These are phyloP conservation scores for Microsporum audouinii DNA, from an alignment of 2,329 filamentous ascomycete species.

Conservation along the genomic window DNA sequence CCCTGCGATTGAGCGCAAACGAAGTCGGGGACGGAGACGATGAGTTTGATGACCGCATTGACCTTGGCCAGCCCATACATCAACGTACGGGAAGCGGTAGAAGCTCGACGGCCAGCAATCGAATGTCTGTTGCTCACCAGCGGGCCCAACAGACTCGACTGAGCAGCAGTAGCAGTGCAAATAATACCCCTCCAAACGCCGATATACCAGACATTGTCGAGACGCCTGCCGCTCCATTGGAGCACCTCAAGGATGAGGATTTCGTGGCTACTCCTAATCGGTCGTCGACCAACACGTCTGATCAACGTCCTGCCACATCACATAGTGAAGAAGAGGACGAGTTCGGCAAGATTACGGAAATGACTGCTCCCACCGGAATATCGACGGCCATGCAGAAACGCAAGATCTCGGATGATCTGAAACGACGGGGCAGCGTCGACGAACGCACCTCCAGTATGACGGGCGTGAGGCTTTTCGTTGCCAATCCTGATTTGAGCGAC, in stretches of 20 bases:
- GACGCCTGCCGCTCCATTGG: conserved; percentile 22
- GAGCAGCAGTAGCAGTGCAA: conserved; percentile 41
- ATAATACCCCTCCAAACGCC: conserved; percentile 38
- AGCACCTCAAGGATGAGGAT: conserved; percentile 17
- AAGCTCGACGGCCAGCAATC: conserved; percentile 44
- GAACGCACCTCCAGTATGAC: conserved; percentile 39
- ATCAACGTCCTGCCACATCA: conserved; percentile 19
- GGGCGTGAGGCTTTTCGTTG: conserved; percentile 36
- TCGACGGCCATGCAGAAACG: conserved; percentile 29
- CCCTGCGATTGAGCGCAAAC: conserved; percentile 83
- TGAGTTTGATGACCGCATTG: conserved; percentile 53
- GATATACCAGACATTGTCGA: conserved; percentile 35
- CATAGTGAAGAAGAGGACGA: conserved; percentile 38
- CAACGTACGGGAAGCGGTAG: conserved; percentile 47
- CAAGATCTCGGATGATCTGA: conserved; percentile 34
- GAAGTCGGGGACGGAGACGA: conserved; percentile 85
- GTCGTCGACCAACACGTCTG: not conserved
- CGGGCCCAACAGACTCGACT: conserved; percentile 22
- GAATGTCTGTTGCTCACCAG: conserved; percentile 37
- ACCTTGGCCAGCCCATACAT: conserved; percentile 34
- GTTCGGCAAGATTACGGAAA: conserved; percentile 44
- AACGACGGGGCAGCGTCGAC: conserved; percentile 39
- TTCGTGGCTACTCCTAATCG: not conserved
- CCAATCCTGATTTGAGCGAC: conserved; percentile 38
- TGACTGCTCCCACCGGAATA: conserved; percentile 36